Conservation (phyloP, 345 rosid genomes). For the Noccaea bulbosa region DNA sequence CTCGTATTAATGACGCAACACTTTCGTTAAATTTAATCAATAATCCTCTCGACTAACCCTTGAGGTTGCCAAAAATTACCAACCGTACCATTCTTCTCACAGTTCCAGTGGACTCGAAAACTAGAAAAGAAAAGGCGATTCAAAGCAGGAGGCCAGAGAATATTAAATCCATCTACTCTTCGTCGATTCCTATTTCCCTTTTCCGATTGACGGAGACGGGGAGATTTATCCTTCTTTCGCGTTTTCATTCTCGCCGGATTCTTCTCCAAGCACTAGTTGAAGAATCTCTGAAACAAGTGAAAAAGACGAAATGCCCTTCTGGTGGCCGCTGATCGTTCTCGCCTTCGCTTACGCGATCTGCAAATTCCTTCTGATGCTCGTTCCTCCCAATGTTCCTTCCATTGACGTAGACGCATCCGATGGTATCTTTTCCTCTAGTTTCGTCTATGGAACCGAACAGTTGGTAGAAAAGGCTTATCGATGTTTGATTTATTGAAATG, state of each 20-base stretch:
- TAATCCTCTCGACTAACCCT: conserved; percentile 6
- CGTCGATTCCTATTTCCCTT: conserved; percentile 30
- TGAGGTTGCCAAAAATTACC: conserved; percentile 24
- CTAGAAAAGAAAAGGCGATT: neutral
- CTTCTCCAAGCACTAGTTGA: conserved; percentile 16
- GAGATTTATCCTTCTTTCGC: conserved; percentile 20
- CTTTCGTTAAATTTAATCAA: neutral
- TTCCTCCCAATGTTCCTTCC: conserved; percentile 92
- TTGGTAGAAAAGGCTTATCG: neutral
- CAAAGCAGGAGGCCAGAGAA: conserved; percentile 23
- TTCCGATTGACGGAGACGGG: conserved; percentile 30
- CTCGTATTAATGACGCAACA: conserved; percentile 18
- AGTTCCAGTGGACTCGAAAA: conserved; percentile 39
- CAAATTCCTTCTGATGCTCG: conserved; percentile 79
- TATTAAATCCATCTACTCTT: conserved; percentile 10
- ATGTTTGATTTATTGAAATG: conserved; percentile 23
- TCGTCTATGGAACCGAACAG: neutral
- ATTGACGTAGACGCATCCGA: conserved; percentile 96
- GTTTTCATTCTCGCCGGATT: conserved; percentile 14
- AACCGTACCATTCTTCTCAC: conserved; percentile 25
- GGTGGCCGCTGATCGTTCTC: conserved; percentile 91
- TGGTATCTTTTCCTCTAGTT: conserved; percentile 46
- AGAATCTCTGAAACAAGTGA: conserved; percentile 9
- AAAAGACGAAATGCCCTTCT: conserved; percentile 62
- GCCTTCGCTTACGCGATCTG: conserved; percentile 92